Percentiles rank a stretch among this genome's conserved stretches.
Conservation (phyloP, 2,329 filamentous ascomycete species). For the Colletotrichum theobromicola region DNA sequence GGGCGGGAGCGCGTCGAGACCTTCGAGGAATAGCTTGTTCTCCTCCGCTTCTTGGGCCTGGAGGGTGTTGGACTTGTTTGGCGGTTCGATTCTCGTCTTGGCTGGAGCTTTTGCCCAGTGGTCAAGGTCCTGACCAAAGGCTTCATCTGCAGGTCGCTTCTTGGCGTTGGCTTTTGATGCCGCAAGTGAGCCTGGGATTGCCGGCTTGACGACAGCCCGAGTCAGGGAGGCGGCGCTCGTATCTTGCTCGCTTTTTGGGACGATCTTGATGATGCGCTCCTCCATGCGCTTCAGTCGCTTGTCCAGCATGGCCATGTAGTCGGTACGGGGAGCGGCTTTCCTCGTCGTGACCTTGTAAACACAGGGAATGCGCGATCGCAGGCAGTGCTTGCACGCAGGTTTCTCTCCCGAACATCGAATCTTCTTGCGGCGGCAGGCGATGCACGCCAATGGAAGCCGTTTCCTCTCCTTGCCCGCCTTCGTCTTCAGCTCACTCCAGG, state of each 20-base stretch:
- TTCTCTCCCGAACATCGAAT: slow-evolving; percentile 98
- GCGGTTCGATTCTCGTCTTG: slow-evolving; percentile 52
- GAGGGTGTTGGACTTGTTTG: slow-evolving; percentile 57
- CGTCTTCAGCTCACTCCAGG: slow-evolving; percentile 85
- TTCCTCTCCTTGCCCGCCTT: slow-evolving; percentile 97
- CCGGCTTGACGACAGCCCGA: slow-evolving; percentile 84
- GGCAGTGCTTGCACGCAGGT: slow-evolving; percentile 94
- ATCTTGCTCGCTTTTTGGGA: slow-evolving; percentile 84
- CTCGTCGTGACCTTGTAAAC: slow-evolving; percentile 97
- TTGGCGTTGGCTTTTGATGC: slow-evolving; percentile 63
- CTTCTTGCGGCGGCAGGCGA: slow-evolving; percentile 95
- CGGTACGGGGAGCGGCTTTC: slow-evolving; percentile 91
- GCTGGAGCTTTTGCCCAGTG: slow-evolving; percentile 74
- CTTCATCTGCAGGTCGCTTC: slow-evolving; percentile 86
- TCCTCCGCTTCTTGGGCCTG: slow-evolving; percentile 73
- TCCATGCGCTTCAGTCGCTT: slow-evolving; percentile 97
- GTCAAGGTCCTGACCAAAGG: slow-evolving; percentile 82
- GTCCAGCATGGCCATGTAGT: slow-evolving; percentile 99
- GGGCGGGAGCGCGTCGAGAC: slow-evolving; percentile 79
- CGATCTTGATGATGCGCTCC: slow-evolving; percentile 93
- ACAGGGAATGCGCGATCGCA: slow-evolving; percentile 90
- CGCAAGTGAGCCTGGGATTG: slow-evolving; percentile 62
- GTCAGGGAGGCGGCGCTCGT: slow-evolving; percentile 68
- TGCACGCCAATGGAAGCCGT: slow-evolving; percentile 89
- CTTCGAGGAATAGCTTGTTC: slow-evolving; percentile 79